phyloP scores from a whole-genome alignment of 352 stramenopile species.

The Phytophthora ohioensis region DNA sequence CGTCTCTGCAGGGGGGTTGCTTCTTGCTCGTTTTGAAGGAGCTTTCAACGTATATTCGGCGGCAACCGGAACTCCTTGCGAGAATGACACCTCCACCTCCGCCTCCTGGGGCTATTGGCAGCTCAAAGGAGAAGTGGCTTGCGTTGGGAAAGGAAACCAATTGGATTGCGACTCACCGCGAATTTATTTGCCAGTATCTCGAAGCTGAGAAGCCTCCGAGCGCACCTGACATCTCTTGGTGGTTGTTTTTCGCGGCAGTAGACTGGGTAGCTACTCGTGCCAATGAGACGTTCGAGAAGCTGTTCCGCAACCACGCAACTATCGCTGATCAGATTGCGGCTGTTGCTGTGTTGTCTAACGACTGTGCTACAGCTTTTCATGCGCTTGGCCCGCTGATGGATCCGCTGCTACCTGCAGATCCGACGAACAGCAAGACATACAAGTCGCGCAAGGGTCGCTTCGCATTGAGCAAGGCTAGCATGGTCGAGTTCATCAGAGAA shows the following conservation, averaged over 20 bases:
- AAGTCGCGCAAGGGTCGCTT: slow-evolving; percentile 43
- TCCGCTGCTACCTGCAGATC: slow-evolving; percentile 19
- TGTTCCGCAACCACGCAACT: slow-evolving; percentile 42
- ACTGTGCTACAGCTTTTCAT: slow-evolving; percentile 49
- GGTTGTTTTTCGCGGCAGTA: slow-evolving; percentile 63
- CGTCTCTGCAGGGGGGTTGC: slow-evolving; percentile 47
- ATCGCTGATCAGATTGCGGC: slow-evolving; percentile 32
- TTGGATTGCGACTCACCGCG: slow-evolving; percentile 66
- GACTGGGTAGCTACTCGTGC: slow-evolving; percentile 55
- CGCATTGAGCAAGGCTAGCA: slow-evolving; percentile 38
- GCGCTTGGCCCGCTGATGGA: slow-evolving; percentile 33
- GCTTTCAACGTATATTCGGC: slow-evolving; percentile 43
- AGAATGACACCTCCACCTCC: slow-evolving; percentile 33
- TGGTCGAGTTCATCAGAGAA: slow-evolving; percentile 56
- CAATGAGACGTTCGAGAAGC: slow-evolving; percentile 45
- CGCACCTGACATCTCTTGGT: slow-evolving; percentile 58
- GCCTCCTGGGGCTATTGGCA: neutral
- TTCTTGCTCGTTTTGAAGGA: slow-evolving; percentile 49
- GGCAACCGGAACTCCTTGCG: slow-evolving; percentile 41
- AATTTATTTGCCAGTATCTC: slow-evolving; percentile 57
- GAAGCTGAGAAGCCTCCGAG: slow-evolving; percentile 35
- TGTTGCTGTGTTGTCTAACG: slow-evolving; percentile 38
- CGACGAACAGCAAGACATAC: slow-evolving; percentile 27
- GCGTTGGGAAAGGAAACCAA: slow-evolving; percentile 47
- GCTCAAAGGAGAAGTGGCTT: slow-evolving; percentile 38